Percentiles rank a stretch among this genome's conserved stretches.
phyloP scores from a whole-genome alignment of 192 early-diverging fungal species.

The Entomortierella parvispora region DNA sequence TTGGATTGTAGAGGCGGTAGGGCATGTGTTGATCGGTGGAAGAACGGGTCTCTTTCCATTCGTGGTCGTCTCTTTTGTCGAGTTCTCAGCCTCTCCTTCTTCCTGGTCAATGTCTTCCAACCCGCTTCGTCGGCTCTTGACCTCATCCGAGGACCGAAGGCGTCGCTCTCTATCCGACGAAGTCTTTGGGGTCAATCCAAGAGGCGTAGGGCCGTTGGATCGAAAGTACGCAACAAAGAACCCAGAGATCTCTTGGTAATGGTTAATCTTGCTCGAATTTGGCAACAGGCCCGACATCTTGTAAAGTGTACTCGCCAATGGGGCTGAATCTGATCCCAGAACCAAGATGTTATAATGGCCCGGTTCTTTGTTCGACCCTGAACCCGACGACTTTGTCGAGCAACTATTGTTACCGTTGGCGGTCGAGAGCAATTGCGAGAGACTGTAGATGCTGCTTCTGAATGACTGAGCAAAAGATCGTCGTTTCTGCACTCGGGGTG shows the following conservation, averaged over 20 bases:
- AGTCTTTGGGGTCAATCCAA: constrained; percentile 26
- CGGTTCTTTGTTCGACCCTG: constrained; percentile 1
- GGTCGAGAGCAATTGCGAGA: constrained; percentile 29
- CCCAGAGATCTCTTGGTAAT: constrained; percentile 48
- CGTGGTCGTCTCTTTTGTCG: neutral
- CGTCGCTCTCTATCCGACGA: constrained; percentile 19
- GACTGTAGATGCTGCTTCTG: constrained; percentile 24
- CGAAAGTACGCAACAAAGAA: constrained; percentile 49
- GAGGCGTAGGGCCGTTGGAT: constrained; percentile 32
- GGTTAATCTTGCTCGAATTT: constrained; percentile 36
- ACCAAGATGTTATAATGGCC: constrained; percentile 46
- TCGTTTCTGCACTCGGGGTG: constrained; percentile 21
- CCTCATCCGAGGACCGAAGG: neutral
- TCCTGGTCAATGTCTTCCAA: constrained; percentile 13
- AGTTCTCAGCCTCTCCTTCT: neutral
- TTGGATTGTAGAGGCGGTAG: neutral
- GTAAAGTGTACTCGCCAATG: constrained; percentile 42
- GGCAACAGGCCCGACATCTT: constrained; percentile 47
- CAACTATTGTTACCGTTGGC: neutral
- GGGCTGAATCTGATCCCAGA: constrained; percentile 42
- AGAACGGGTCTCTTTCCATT: neutral
- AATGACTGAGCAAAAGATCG: constrained; percentile 36
- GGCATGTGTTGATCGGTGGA: neutral
- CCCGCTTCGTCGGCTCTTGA: constrained; percentile 3
- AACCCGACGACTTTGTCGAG: neutral